Evolutionary conservation across 257 asterid species (phyloP), one percentile per base, ranked within the genome.

Genomic region (Ligustrum vulgare): DNA sequence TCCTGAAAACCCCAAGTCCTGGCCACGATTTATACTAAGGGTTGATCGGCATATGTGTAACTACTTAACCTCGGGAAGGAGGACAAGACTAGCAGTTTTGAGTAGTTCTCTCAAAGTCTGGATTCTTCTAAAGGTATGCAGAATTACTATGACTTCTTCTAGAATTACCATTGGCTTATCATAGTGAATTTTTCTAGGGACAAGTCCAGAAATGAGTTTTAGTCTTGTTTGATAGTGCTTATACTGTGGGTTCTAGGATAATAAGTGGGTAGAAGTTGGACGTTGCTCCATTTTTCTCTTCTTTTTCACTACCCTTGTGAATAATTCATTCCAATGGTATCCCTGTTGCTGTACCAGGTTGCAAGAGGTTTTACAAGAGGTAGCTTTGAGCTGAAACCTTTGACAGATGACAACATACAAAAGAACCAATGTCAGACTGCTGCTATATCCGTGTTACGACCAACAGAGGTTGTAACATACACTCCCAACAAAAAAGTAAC

Each of bases 91-190:
- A 37, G 99, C 96, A 8, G 80, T 87, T 71, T 84, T 95, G 88
- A 91, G 98, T 75, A 93, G 96, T 84, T 95, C 99, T 83, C 97
- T 95, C 75, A 95, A 93, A 90, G 97, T 93, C 69, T 95, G 98
- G 97, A 90, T 93, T 80, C 96, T 93, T 82, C 88, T 91, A 31
- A 95, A 93, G 97, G 99, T 93, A 85, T 70, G 87, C 67, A 77
- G 32, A 45, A 35, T 39, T 56, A 3, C 32, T 20, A 0, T 56
- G 8, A 56, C 64, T 56, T 54, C 31, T 18, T 54, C 28, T 18
- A 54, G 15, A 20, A 56, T 8, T n/a, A 56, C 13, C 64, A 56
- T 56, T n/a, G 64, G 64, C 64, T 20, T 56, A 56, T 20, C 64
- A 20, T 20, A 8, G 10, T 6, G 64, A 20, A 22, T 13, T 45